Evolutionary conservation across 768 basidiomycete species (phyloP).

Genomic region (Tulasnella sp.): DNA sequence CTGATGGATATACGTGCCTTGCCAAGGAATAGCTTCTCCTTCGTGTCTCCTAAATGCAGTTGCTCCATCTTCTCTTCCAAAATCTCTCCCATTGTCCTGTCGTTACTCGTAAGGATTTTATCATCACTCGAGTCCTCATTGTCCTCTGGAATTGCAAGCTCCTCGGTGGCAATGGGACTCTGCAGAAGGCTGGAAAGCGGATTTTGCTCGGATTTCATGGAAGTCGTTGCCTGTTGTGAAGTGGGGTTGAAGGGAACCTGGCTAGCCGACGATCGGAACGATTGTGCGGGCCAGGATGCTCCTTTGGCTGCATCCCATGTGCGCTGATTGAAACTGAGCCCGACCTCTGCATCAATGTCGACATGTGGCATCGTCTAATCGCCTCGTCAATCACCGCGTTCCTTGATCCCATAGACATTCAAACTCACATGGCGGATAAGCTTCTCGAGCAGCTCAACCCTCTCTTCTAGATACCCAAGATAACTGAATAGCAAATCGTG

Average conservation of each 20-base stretch:
- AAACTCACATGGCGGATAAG: conserved; percentile 31
- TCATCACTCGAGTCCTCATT: too few species aligned
- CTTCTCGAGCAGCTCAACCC: conserved; percentile 44
- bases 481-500: conserved; percentile 25
- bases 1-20: neutral
- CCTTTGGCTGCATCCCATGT: conserved; percentile 20
- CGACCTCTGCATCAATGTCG: conserved; percentile 21
- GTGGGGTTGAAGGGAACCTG: neutral
- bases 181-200: too few species aligned
- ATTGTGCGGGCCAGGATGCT: conserved; percentile 18
- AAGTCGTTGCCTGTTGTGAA: neutral
- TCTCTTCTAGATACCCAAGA: conserved; percentile 45
- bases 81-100: too few species aligned
- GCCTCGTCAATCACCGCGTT: neutral
- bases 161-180: too few species aligned
- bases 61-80: too few species aligned
- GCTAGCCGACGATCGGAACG: neutral
- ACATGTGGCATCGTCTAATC: conserved; percentile 26
- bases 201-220: neutral
- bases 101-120: too few species aligned
- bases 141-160: too few species aligned
- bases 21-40: neutral
- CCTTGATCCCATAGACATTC: neutral
- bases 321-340: conserved; percentile 10
- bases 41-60: too few species aligned